A percentile compares a stretch with the other conserved stretches of the same genome.
phyloP scores from a whole-genome alignment of 768 basidiomycete genomes.

The Lactarius akahatsu region DNA sequence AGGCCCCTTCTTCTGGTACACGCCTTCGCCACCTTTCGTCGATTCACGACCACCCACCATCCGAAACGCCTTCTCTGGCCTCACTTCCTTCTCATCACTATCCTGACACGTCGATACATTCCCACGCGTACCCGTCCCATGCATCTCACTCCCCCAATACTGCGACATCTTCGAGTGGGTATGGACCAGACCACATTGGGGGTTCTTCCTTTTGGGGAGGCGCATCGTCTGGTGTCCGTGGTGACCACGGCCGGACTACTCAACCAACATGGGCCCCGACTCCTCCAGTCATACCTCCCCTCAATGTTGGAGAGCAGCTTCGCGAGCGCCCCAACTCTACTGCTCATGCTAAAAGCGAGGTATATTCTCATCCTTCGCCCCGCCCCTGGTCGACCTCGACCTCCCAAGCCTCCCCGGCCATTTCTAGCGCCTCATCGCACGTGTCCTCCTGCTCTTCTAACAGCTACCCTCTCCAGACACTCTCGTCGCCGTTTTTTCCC shows the following conservation, averaged over 20 bases:
- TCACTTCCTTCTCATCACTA: constrained; percentile 22
- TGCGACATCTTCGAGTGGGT: constrained; percentile 14
- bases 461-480: constrained; percentile 25
- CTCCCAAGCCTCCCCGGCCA: constrained; percentile 18
- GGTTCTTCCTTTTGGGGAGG: constrained; percentile 17
- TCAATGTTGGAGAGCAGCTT: constrained; percentile 19
- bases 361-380: constrained; percentile 25
- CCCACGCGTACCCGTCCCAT: constrained; percentile 24
- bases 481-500: constrained; percentile 29
- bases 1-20: constrained; percentile 21
- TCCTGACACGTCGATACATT: constrained; percentile 21
- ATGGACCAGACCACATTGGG: constrained; percentile 15
- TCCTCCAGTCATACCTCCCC: constrained; percentile 22
- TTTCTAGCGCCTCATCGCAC: constrained; percentile 23
- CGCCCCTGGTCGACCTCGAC: constrained; percentile 27
- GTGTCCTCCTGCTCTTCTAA: constrained; percentile 23
- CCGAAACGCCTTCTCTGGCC: constrained; percentile 16
- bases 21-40: constrained; percentile 28
- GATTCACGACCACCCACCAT: constrained; percentile 22
- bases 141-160: constrained; percentile 13
- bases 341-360: constrained; percentile 20
- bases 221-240: constrained; percentile 16
- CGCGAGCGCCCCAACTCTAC: constrained; percentile 19
- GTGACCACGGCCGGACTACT: constrained; percentile 17
- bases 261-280: constrained; percentile 18